Evolutionary conservation across 768 basidiomycete species (phyloP).

Genomic region (Rhizopogon vinicolor): DNA sequence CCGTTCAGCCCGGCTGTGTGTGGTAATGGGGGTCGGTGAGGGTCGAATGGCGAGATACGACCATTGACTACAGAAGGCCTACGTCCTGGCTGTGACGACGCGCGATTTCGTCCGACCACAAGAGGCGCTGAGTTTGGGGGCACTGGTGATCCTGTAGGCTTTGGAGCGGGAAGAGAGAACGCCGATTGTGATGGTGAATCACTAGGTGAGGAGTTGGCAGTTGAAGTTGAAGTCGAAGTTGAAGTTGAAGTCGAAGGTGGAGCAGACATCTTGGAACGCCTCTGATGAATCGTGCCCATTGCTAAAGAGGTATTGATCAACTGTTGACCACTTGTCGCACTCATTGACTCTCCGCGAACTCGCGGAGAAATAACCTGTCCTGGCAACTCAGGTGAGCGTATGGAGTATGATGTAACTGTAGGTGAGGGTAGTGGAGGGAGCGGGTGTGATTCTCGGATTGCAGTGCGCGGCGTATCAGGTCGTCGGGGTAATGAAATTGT

Average conservation of each 20-base stretch:
- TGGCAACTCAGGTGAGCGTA: constrained; percentile 48
- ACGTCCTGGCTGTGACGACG: constrained; percentile 75
- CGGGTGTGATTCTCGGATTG: constrained; percentile 55
- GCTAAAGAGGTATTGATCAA: constrained; percentile 57
- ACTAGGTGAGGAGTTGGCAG: constrained; percentile 29
- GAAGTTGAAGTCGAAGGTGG: constrained; percentile 37
- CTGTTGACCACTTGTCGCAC: constrained; percentile 22
- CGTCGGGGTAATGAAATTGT: constrained; percentile 24
- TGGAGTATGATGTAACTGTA: constrained; percentile 23
- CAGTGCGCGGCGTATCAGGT: constrained; percentile 38
- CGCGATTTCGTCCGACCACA: constrained; percentile 49
- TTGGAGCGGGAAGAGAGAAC: constrained; percentile 27
- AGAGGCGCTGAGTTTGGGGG: constrained; percentile 34
- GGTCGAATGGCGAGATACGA: constrained; percentile 47
- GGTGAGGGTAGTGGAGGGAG: constrained; percentile 63
- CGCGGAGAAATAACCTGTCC: constrained; percentile 39
- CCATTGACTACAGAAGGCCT: constrained; percentile 56
- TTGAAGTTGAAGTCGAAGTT: not conserved
- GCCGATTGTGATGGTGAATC: constrained; percentile 34
- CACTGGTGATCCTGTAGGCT: constrained; percentile 30
- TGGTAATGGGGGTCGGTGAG: constrained; percentile 49
- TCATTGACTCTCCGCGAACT: constrained; percentile 54
- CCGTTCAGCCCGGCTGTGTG: constrained; percentile 33
- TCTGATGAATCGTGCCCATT: constrained; percentile 65
- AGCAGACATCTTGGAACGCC: constrained; percentile 61